Conservation (phyloP, 768 basidiomycete genomes). For the Clitopilus hobsonii region DNA sequence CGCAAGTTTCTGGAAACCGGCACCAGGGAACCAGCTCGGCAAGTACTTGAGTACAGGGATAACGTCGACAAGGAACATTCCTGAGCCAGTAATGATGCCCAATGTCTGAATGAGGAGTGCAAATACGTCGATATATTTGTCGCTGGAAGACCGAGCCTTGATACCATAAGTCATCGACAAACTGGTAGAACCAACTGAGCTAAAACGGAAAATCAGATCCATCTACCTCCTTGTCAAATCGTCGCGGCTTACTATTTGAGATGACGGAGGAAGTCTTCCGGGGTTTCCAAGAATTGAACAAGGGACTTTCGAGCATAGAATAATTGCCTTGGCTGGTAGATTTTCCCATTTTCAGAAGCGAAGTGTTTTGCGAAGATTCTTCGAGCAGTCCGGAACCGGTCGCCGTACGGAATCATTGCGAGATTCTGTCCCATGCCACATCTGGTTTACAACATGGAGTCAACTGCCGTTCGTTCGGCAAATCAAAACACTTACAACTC, state of each 20-base stretch:
- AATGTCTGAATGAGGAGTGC: background rate
- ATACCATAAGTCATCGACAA: background rate
- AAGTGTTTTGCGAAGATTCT: background rate
- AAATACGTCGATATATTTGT: background rate
- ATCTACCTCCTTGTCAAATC: background rate
- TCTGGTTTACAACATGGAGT: background rate
- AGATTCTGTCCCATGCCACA: background rate
- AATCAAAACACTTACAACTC: background rate
- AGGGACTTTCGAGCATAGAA: background rate
- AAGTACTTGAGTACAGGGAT: background rate
- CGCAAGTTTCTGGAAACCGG: background rate
- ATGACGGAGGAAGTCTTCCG: background rate
- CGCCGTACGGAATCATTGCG: background rate
- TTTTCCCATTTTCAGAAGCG: background rate
- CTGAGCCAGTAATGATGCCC: background rate
- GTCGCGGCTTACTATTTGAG: background rate
- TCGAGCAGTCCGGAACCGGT: background rate
- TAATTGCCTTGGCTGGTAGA: background rate
- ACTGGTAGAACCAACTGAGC: background rate
- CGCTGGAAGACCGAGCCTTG: background rate
- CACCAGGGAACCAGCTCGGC: background rate
- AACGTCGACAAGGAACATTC: background rate
- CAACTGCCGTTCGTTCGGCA: background rate
- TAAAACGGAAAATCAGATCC: background rate
- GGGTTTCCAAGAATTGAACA: background rate